phyloP scores from a whole-genome alignment of 2,329 filamentous ascomycete species.

The Endoconidiophora polonica region DNA sequence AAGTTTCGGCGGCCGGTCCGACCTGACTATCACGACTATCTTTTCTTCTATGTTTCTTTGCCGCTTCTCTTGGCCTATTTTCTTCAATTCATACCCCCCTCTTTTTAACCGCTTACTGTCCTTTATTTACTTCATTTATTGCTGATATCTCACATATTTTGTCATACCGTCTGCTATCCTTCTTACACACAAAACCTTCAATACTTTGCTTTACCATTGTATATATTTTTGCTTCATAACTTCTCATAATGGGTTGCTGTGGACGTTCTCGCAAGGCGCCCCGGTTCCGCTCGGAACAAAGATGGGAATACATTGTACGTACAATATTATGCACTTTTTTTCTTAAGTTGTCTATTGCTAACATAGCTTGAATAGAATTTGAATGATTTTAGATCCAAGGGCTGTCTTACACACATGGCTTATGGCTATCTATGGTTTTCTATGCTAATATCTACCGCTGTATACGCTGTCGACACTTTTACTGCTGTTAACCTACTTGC shows the following conservation, averaged over 20 bases:
- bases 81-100: too few relatives aligned
- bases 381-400: conserved; percentile 68
- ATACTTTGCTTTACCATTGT: conserved; percentile 2
- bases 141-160: conserved; percentile 1
- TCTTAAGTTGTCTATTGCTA: conserved; percentile 15
- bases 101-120: neutral
- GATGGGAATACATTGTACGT: conserved; percentile 85
- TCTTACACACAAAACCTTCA: neutral
- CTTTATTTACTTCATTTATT: neutral
- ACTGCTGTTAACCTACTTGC: conserved; percentile 80
- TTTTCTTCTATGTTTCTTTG: neutral
- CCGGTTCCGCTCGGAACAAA: conserved; percentile 63
- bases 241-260: conserved; percentile 45
- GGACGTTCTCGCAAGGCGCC: conserved; percentile 43
- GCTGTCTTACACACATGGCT: conserved; percentile 59
- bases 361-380: conserved; percentile 22
- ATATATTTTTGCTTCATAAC: neutral
- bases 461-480: conserved; percentile 83
- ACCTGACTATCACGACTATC: conserved; percentile 3
- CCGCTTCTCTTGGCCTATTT: too few relatives aligned
- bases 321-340: neutral
- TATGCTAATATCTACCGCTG: conserved; percentile 59
- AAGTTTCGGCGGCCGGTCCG: conserved; percentile 13
- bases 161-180: conserved; percentile 11
- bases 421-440: conserved; percentile 77